Evolutionary conservation across 2,329 filamentous ascomycete genomes (phyloP), one percentile per base, ranked within the genome.

Genomic region (Trichoderma breve): DNA sequence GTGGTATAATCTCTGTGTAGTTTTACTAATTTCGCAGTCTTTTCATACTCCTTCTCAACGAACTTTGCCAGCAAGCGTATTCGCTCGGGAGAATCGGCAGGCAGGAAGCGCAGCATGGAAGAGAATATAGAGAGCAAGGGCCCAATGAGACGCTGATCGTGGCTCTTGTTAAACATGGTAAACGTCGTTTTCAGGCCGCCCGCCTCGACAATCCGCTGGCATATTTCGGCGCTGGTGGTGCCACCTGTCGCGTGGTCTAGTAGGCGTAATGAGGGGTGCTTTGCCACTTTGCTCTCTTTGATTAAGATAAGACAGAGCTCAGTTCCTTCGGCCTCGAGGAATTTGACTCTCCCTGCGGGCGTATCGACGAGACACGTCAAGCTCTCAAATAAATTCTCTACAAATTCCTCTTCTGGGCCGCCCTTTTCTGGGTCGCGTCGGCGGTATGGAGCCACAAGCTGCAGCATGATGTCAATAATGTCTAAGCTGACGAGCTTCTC

Each of bases 241-340:
- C 81, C 78, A 76, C 83, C 75, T 78, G 91, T 90, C 0, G 93
- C 93, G 79, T 98, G 95, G 79, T 98, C 94, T 0, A 99, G 84
- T 0, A 97, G 86, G 36, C 95, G 90, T 34, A 99, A 81, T 0
- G 95, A 92, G 3, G 94, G 88, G 11, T 86, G 84, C 80, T 93
- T 96, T 81, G 92, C 93, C 81, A 93, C 91, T 78, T 95, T 97
- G 63, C 93, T 93, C 80, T 97, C 93, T 73, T 92, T 91, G 32
- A 98, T 86, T 91, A 99, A 97, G 77, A 99, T 93, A 60, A 98
- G 87, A 73, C 91, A 93, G 6, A 99, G 87, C 80, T 99, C 96
- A 12, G 97, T 88, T 47, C 96, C 96, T 83, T 99, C 96, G 2
- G 93, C 94, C 76, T 96, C 93, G 39, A 97, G 79, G 74, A 98